Conservation (phyloP, 495 filamentous ascomycete species). For the Cladorrhinum samala region DNA sequence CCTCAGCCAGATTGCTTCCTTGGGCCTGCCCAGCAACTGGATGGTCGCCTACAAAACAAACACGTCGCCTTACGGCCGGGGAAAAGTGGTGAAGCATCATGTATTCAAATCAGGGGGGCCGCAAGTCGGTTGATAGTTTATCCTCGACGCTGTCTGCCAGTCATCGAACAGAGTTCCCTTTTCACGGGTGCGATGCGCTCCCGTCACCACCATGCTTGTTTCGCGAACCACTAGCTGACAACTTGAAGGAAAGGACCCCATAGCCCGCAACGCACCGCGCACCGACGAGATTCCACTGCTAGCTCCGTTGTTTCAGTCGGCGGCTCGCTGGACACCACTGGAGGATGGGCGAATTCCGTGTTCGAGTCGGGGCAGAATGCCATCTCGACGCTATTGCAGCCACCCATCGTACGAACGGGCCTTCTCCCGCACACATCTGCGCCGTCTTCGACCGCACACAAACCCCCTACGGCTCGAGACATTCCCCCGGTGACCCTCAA, state of each 20-base stretch:
- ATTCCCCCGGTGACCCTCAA: slow-evolving; percentile 92
- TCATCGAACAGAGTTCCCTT: slow-evolving; percentile 53
- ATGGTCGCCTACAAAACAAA: slow-evolving; percentile 10
- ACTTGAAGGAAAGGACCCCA: slow-evolving; percentile 21
- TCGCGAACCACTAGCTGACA: slow-evolving; percentile 21
- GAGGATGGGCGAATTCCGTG: slow-evolving; percentile 53
- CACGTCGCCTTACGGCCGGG: slow-evolving; percentile 21
- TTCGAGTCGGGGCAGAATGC: slow-evolving; percentile 80
- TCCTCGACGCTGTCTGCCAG: slow-evolving; percentile 46
- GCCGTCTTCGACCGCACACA: slow-evolving; percentile 60
- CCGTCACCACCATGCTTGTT: slow-evolving; percentile 1
- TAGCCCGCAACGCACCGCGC: slow-evolving; percentile 19
- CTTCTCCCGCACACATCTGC: slow-evolving; percentile 67
- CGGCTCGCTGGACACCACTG: slow-evolving; percentile 60
- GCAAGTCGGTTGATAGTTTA: slow-evolving; percentile 66
- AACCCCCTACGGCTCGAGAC: slow-evolving; percentile 80
- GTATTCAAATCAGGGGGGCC: slow-evolving; percentile 56
- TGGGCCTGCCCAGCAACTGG: slow-evolving; percentile 13
- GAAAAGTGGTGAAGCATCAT: slow-evolving; percentile 41
- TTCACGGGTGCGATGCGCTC: slow-evolving; percentile 38
- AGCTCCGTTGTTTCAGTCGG: slow-evolving; percentile 82
- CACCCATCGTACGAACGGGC: slow-evolving; percentile 83
- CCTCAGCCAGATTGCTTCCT: not conserved
- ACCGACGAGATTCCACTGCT: slow-evolving; percentile 71
- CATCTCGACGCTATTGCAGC: slow-evolving; percentile 88